Evolutionary conservation across 2,329 filamentous ascomycete genomes (phyloP).

Genomic region (Niveomyces coronatus): DNA sequence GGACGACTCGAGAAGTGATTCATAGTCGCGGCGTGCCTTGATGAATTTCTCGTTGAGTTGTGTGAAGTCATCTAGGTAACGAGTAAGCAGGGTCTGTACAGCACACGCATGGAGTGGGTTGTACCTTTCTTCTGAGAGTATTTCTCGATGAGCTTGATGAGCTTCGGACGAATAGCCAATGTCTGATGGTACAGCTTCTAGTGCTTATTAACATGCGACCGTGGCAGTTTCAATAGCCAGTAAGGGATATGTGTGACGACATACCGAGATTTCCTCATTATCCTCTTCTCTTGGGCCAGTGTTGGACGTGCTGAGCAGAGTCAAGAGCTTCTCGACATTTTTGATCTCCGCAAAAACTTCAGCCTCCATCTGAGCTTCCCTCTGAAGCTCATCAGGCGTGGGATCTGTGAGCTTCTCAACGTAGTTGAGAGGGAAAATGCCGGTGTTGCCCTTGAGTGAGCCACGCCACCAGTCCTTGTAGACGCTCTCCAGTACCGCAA

Average conservation of each 20-base stretch:
- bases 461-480: conserved; percentile 99
- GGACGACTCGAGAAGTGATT: conserved; percentile 86
- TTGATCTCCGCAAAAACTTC: conserved; percentile 57
- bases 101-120: too few species aligned
- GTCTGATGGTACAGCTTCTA: conserved; percentile 84
- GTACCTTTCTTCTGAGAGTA: conserved; percentile 98
- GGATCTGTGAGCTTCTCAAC: conserved; percentile 96
- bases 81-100: conserved; percentile 14
- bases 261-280: conserved; percentile 88
- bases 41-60: conserved; percentile 99
- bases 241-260: too few species aligned
- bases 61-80: conserved; percentile 76
- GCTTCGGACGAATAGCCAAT: conserved; percentile 83
- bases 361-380: conserved; percentile 89
- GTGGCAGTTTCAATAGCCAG: background rate
- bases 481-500: conserved; percentile 92
- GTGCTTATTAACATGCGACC: conserved; percentile 20
- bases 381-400: conserved; percentile 84
- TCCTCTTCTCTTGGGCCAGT: conserved; percentile 74
- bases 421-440: conserved; percentile 97
- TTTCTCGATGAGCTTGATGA: conserved; percentile 97
- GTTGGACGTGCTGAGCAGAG: conserved; percentile 79
- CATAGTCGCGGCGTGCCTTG: conserved; percentile 94
- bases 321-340: conserved; percentile 62
- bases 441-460: conserved; percentile 84